Evolutionary conservation across 306 rosid genomes (phyloP).

Genomic region (Dryas drummondii): DNA sequence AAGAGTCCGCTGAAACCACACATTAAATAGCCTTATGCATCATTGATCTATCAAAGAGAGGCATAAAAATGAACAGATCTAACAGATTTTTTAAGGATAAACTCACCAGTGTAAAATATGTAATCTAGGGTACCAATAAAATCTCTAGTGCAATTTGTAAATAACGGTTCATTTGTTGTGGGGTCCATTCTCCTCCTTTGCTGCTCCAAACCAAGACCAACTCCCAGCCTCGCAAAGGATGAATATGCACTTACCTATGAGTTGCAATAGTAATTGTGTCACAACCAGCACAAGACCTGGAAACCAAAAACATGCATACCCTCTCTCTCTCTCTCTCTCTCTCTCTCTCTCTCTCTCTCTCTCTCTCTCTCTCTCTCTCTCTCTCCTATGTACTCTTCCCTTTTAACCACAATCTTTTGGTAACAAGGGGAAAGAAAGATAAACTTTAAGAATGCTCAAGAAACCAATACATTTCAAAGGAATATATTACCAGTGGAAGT

Average conservation of each 20-base stretch:
- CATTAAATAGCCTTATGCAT: background rate
- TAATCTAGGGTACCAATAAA: conserved; percentile 95
- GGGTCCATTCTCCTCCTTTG: conserved; percentile 79
- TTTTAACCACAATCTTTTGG: too few relatives aligned
- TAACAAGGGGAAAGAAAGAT: background rate
- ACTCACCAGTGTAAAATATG: conserved; percentile 90
- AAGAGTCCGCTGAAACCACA: conserved; percentile 80
- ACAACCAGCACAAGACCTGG: conserved; percentile 10
- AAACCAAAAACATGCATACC: conserved; percentile 3
- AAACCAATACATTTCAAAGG: conserved; percentile 9
- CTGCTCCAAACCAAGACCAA: conserved; percentile 66
- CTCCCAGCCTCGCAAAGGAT: conserved; percentile 72
- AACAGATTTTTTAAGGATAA: conserved; percentile 19
- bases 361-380: background rate
- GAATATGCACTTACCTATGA: conserved; percentile 93
- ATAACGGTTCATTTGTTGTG: conserved; percentile 81
- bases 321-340: background rate
- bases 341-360: background rate
- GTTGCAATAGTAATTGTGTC: conserved; percentile 4
- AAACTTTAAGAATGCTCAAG: background rate
- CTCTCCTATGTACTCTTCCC: background rate
- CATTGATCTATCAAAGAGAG: background rate
- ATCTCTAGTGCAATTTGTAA: conserved; percentile 91
- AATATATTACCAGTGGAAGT: conserved; percentile 74
- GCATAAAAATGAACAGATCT: background rate